A percentile compares a stretch with the other conserved stretches of the same genome.
These are phyloP conservation scores for Fremontodendron californicum DNA, from an alignment of 345 rosid genomes.

Conservation along the genomic window DNA sequence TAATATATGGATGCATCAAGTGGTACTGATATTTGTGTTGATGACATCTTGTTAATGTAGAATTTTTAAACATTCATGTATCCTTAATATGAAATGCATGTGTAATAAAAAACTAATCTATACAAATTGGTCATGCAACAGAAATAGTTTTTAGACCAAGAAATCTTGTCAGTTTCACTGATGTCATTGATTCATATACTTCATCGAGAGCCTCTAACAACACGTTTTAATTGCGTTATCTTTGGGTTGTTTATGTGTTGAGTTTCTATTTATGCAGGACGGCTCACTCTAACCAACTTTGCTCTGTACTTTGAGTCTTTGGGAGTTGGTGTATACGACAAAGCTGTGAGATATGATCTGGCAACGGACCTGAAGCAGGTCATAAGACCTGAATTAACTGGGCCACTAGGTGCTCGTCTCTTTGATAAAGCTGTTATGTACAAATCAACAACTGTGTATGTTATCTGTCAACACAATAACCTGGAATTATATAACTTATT, in stretches of 20 bases:
- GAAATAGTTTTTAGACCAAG: background rate
- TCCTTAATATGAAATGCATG: background rate
- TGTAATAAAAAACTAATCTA: background rate
- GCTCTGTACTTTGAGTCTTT: conserved; percentile 85
- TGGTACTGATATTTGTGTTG: background rate
- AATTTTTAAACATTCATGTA: background rate
- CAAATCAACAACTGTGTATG: conserved; percentile 72
- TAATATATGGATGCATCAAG: background rate
- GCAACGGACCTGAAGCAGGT: conserved; percentile 73
- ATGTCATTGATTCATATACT: background rate
- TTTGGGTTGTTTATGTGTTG: conserved; percentile 17
- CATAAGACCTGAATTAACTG: conserved; percentile 86
- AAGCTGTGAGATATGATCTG: conserved; percentile 77
- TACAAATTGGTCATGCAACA: background rate
- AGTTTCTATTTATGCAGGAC: conserved; percentile 51
- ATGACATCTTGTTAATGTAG: background rate
- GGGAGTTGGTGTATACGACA: conserved; percentile 80
- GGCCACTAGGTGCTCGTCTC: conserved; percentile 92
- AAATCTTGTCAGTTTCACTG: conserved; percentile 6
- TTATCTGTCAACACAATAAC: conserved; percentile 22
- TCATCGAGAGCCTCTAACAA: conserved; percentile 10
- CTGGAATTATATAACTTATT: conserved; percentile 11
- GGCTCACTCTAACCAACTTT: conserved; percentile 74
- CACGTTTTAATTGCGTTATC: background rate
- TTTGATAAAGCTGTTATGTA: conserved; percentile 97